These are phyloP conservation scores for Haplosporangium sp. DNA, from an alignment of 371 early-diverging fungal genomes.

Conservation along the genomic window DNA sequence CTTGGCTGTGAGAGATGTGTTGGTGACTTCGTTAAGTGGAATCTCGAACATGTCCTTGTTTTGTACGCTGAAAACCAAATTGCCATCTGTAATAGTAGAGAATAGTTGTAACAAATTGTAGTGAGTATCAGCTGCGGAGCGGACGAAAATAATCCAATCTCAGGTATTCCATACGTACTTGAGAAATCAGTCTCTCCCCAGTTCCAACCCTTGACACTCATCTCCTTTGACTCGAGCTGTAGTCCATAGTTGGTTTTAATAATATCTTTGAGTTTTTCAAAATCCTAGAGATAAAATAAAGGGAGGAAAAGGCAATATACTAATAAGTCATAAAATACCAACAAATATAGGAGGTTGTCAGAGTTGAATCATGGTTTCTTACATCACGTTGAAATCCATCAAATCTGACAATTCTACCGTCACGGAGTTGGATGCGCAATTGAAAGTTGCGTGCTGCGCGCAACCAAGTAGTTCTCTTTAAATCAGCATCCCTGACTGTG, in stretches of 20 bases:
- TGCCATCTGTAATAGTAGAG: constrained; percentile 62
- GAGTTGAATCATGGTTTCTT: constrained; percentile 18
- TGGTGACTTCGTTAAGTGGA: constrained; percentile 90
- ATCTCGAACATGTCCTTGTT: constrained; percentile 93
- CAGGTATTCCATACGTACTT: constrained; percentile 11
- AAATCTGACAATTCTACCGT: constrained; percentile 82
- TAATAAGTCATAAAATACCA: not conserved
- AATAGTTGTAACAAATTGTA: not conserved
- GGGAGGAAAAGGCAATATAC: constrained; percentile 9
- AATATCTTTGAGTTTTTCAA: constrained; percentile 79
- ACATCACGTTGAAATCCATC: constrained; percentile 91
- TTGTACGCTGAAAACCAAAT: constrained; percentile 83
- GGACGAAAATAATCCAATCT: not conserved
- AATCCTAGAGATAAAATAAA: constrained; percentile 67
- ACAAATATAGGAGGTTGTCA: too few species aligned
- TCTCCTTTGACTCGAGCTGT: constrained; percentile 84
- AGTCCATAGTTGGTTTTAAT: constrained; percentile 77
- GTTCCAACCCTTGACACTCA: constrained; percentile 94
- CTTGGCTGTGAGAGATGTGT: constrained; percentile 87
- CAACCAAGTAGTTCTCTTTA: constrained; percentile 78
- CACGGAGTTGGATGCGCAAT: constrained; percentile 78
- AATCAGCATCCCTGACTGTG: constrained; percentile 76
- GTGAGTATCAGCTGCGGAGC: constrained; percentile 2
- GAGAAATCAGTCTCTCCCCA: constrained; percentile 93
- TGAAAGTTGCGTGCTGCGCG: constrained; percentile 90